These are phyloP conservation scores for Diplocarpon mali DNA, from an alignment of 2,329 filamentous ascomycete genomes.

Conservation along the genomic window DNA sequence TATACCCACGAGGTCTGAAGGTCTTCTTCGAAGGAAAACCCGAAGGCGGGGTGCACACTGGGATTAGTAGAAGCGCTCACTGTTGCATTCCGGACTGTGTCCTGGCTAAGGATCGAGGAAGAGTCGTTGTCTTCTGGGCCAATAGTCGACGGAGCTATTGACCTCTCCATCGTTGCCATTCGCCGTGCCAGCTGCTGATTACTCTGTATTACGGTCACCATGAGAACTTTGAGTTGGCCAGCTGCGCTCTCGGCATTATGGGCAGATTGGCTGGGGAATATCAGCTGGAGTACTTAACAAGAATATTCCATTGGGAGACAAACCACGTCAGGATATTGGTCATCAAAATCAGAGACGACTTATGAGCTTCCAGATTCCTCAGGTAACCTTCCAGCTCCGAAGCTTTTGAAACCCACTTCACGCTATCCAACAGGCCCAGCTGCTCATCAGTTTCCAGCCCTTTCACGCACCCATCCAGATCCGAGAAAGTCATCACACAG, in stretches of 20 bases:
- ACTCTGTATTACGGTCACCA: slow-evolving; percentile 50
- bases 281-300: background rate
- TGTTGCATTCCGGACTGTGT: background rate
- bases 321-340: slow-evolving; percentile 9
- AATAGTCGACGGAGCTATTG: background rate
- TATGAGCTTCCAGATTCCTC: slow-evolving; percentile 5
- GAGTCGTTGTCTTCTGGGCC: background rate
- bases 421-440: slow-evolving; percentile 54
- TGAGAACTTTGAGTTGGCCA: slow-evolving; percentile 1
- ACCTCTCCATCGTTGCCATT: slow-evolving; percentile 2
- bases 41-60: background rate
- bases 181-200: slow-evolving; percentile 1
- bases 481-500: slow-evolving; percentile 7
- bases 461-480: slow-evolving; percentile 5
- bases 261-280: background rate
- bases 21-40: slow-evolving; percentile 5
- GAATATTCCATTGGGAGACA: background rate
- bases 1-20: slow-evolving; percentile 9
- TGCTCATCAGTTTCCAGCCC: slow-evolving; percentile 1
- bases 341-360: slow-evolving; percentile 7
- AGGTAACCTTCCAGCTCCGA: slow-evolving; percentile 3
- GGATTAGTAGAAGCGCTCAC: background rate
- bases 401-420: slow-evolving; percentile 30
- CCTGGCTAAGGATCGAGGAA: background rate
- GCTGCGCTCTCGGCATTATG: slow-evolving; percentile 2